Conservation (phyloP, 1,284 basidiomycete genomes). For the Xerocomus amazonicus region DNA sequence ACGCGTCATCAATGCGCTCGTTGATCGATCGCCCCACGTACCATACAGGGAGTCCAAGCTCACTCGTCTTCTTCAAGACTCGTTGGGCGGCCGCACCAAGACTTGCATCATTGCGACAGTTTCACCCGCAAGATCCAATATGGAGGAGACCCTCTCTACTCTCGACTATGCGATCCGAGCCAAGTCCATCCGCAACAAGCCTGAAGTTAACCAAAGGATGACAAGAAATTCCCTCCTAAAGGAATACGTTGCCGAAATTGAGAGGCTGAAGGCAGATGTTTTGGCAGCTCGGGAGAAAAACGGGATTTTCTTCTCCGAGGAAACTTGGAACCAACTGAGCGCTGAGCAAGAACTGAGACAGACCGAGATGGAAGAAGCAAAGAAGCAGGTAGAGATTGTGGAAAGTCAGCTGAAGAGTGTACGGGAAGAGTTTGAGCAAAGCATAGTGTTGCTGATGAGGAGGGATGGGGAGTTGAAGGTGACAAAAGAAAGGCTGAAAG, state of each 20-base stretch:
- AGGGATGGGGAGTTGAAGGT: slow-evolving; percentile 72
- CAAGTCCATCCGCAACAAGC: slow-evolving; percentile 94
- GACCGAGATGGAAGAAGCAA: slow-evolving; percentile 77
- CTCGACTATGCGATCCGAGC: slow-evolving; percentile 97
- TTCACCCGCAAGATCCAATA: slow-evolving; percentile 86
- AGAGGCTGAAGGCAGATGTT: slow-evolving; percentile 88
- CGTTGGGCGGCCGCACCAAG: slow-evolving; percentile 96
- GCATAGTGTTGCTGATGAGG: slow-evolving; percentile 71
- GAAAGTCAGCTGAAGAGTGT: slow-evolving; percentile 77
- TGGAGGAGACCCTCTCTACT: slow-evolving; percentile 97
- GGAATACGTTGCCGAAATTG: slow-evolving; percentile 95
- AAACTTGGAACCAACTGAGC: slow-evolving; percentile 84
- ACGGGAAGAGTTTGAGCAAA: slow-evolving; percentile 89
- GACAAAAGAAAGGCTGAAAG: slow-evolving; percentile 57
- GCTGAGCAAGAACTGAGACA: slow-evolving; percentile 71
- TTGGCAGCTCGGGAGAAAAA: slow-evolving; percentile 91
- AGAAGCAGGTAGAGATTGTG: slow-evolving; percentile 78
- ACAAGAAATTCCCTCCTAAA: slow-evolving; percentile 90
- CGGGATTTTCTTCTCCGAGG: slow-evolving; percentile 88
- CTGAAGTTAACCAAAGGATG: slow-evolving; percentile 94
- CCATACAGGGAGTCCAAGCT: slow-evolving; percentile 96
- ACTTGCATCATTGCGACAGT: slow-evolving; percentile 98
- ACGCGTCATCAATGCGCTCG: slow-evolving; percentile 94
- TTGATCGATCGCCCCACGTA: slow-evolving; percentile 88
- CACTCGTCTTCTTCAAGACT: slow-evolving; percentile 97